Conservation (phyloP, 495 filamentous ascomycete genomes). For the Venustampulla echinocandica region DNA sequence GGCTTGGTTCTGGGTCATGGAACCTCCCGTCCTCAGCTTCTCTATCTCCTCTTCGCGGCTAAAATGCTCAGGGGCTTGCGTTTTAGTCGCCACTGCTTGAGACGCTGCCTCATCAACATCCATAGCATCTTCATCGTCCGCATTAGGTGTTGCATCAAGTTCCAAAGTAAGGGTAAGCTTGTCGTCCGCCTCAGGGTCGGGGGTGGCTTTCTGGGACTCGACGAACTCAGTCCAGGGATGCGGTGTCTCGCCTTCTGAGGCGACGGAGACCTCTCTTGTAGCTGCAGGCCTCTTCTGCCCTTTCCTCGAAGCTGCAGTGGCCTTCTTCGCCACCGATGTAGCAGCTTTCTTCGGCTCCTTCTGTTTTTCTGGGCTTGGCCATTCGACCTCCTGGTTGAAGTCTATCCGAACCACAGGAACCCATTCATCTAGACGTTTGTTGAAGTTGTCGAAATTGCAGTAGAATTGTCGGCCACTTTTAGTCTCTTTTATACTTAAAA, state of each 20-base stretch:
- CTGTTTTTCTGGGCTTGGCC: conserved; percentile 48
- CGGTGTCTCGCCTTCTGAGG: conserved; percentile 22
- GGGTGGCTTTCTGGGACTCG: conserved; percentile 19
- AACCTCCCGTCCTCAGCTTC: conserved; percentile 83
- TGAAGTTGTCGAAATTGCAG: conserved; percentile 98
- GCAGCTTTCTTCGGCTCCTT: conserved; percentile 44
- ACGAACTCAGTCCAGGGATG: conserved; percentile 20
- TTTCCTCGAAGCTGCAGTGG: conserved; percentile 38
- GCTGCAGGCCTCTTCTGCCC: conserved; percentile 41
- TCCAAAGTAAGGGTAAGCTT: conserved; percentile 14
- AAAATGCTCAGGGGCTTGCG: conserved; percentile 44
- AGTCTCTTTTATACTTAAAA: conserved; percentile 75
- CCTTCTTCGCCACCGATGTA: conserved; percentile 36
- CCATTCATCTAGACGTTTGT: conserved; percentile 99
- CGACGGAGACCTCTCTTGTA: conserved; percentile 21
- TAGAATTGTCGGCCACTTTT: conserved; percentile 83
- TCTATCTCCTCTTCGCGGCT: conserved; percentile 91
- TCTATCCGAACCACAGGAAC: conserved; percentile 72
- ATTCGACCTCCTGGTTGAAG: conserved; percentile 52
- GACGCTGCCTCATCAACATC: conserved; percentile 54
- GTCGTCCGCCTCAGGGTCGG: conserved; percentile 10
- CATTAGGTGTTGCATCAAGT: conserved; percentile 18
- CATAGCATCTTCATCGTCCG: conserved; percentile 47
- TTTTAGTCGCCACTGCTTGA: conserved; percentile 29
- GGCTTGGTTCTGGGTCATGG: conserved; percentile 97